Evolutionary conservation across 148 eudicot species (phyloP).

Genomic region (Camellia granthamiana): DNA sequence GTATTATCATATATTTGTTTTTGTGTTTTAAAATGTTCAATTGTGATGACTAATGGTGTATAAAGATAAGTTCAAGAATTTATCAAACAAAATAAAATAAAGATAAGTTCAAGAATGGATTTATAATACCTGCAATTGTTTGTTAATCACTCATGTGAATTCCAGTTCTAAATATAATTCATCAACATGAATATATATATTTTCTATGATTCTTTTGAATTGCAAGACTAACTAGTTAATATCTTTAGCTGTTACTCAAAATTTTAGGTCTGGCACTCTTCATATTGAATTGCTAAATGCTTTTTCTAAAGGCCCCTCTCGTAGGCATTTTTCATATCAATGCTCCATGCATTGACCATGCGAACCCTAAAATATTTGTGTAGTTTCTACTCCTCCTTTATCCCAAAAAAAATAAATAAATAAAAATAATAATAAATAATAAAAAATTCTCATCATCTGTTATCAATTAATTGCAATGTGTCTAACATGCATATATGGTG

Average conservation of each 20-base stretch:
- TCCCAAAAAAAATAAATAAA: no score
- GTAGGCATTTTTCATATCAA: no score
- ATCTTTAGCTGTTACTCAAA: background rate
- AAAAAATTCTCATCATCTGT: no score
- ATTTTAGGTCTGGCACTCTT: background rate
- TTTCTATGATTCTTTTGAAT: background rate
- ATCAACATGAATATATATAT: background rate
- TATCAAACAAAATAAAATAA: background rate
- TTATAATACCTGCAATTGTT: background rate
- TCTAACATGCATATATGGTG: no score
- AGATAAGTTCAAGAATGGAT: background rate
- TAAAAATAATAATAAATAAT: no score
- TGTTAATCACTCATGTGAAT: background rate
- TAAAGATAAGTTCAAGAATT: background rate
- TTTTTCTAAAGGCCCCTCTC: background rate
- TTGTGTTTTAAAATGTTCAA: background rate
- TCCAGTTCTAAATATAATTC: background rate
- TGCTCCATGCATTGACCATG: no score
- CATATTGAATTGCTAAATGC: background rate
- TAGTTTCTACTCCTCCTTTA: no score
- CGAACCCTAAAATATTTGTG: no score
- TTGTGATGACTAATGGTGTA: background rate
- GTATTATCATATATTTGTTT: background rate
- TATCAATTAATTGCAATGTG: no score
- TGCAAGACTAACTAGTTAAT: background rate